These are phyloP conservation scores for Pyrus hybrid DNA, from an alignment of 331 rosid species.

Conservation along the genomic window DNA sequence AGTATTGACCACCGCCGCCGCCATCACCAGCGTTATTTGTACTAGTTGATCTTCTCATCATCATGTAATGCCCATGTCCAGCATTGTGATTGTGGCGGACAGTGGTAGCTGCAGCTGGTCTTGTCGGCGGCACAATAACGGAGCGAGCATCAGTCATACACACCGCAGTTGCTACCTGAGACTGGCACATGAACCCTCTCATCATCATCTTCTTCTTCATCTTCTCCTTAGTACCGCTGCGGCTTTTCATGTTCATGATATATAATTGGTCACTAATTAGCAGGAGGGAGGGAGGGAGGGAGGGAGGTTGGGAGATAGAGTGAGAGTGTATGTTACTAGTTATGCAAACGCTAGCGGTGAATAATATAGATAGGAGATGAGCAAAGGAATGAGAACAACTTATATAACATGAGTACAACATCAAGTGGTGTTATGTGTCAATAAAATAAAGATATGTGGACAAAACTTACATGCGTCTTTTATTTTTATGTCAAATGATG, in stretches of 20 bases:
- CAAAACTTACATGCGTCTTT: too few relatives aligned
- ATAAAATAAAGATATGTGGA: too few relatives aligned
- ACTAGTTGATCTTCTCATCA: constrained; percentile 15
- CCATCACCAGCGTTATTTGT: neutral
- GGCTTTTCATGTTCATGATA: constrained; percentile 23
- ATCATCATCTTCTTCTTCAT: constrained; percentile 31
- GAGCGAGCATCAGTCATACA: constrained; percentile 60
- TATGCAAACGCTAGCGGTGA: neutral
- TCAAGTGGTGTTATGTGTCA: neutral
- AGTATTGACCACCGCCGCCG: neutral
- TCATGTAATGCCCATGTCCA: neutral
- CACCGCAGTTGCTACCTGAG: constrained; percentile 61
- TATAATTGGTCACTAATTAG: neutral
- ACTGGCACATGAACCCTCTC: constrained; percentile 77
- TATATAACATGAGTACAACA: too few relatives aligned
- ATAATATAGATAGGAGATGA: neutral
- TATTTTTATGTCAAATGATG: too few relatives aligned
- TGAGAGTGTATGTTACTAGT: neutral
- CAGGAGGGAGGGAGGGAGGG: neutral
- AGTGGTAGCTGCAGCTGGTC: neutral
- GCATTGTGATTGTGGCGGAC: neutral
- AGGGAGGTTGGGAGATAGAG: neutral
- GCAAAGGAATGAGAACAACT: too few relatives aligned
- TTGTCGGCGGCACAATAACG: constrained; percentile 18
- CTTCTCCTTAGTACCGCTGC: neutral